phyloP scores from a whole-genome alignment of 2,329 filamentous ascomycete genomes.

The Cytospora schulzeri region DNA sequence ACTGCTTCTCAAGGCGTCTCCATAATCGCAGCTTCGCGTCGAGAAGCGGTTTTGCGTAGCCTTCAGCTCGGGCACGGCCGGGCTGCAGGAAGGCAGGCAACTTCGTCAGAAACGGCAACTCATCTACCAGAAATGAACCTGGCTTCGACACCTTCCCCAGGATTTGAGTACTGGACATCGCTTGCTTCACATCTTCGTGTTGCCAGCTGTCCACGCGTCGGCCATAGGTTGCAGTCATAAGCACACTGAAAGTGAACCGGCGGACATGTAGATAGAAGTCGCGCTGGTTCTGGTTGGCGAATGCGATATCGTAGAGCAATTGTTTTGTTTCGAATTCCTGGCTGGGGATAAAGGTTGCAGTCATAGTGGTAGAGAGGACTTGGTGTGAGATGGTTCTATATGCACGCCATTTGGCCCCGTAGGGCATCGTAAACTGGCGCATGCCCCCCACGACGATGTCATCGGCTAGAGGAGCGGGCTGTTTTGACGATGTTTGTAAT shows the following conservation, averaged over 20 bases:
- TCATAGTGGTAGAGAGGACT: constrained; percentile 40
- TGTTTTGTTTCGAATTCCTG: constrained; percentile 50
- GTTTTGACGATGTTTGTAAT: constrained; percentile 38
- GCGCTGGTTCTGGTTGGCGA: constrained; percentile 35
- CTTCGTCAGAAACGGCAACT: constrained; percentile 31
- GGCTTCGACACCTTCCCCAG: constrained; percentile 30
- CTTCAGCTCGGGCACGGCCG: constrained; percentile 18
- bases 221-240: constrained; percentile 36
- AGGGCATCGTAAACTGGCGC: constrained; percentile 45
- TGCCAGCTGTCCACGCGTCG: constrained; percentile 33
- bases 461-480: constrained; percentile 42
- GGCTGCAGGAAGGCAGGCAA: constrained; percentile 34
- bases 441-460: constrained; percentile 43
- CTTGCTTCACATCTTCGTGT: constrained; percentile 31
- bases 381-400: constrained; percentile 42
- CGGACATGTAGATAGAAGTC: constrained; percentile 37
- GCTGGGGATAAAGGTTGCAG: constrained; percentile 43
- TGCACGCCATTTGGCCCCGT: constrained; percentile 43
- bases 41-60: constrained; percentile 11
- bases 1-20: constrained; percentile 10
- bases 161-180: constrained; percentile 28
- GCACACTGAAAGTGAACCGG: constrained; percentile 35
- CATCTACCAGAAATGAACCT: constrained; percentile 34
- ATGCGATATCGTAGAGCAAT: constrained; percentile 43
- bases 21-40: constrained; percentile 8